Evolutionary conservation across 139 green algal species (phyloP), one percentile per base, ranked within the genome.

Genomic region (Coelastrella sp.): DNA sequence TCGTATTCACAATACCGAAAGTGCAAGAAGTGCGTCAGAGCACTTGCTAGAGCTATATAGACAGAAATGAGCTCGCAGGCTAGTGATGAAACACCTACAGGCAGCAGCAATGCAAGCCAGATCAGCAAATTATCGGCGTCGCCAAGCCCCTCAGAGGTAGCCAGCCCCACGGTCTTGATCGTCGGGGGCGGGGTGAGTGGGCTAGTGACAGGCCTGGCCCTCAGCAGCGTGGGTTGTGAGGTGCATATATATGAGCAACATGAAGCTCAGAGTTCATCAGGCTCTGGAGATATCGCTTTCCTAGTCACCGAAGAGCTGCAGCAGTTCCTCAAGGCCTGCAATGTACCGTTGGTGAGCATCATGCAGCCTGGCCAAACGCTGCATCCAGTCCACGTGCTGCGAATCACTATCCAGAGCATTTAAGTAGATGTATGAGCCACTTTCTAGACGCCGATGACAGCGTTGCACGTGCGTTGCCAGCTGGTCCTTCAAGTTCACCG

Each of bases 311-410:
- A 79, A 23, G 72, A 79, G 72, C 72, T 79, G 72, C 32, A 63
- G 27, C 34, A 79, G 27, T 79, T 79, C 45, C 72, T 79, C 13
- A 53, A 51, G 57, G 34, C 27, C 34, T 53, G 57, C 72, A 40
- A 79, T 32, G 72, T 79, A 53, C 32, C 72, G 38, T 35, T 79
- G 72, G 72, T 79, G 72, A 79, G 72, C 45, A 27, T 19, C 53
- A 13, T 64, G 11, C 30, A 21, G 53, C 53, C 30, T 21, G 53
- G 27, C 19, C 19, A 19, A n/a, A n/a, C 21, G 53, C 53, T 9
- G 27, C 53, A 64, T 32, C 21, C 53, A 32, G 7, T 64, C n/a
- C n/a, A n/a, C n/a, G n/a, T n/a, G n/a, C n/a, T n/a, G n/a, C n/a
- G n/a, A n/a, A n/a, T n/a, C n/a, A n/a, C n/a, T n/a, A n/a, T n/a